Conservation (phyloP, 495 filamentous ascomycete genomes). For the Choiromyces venosus region DNA sequence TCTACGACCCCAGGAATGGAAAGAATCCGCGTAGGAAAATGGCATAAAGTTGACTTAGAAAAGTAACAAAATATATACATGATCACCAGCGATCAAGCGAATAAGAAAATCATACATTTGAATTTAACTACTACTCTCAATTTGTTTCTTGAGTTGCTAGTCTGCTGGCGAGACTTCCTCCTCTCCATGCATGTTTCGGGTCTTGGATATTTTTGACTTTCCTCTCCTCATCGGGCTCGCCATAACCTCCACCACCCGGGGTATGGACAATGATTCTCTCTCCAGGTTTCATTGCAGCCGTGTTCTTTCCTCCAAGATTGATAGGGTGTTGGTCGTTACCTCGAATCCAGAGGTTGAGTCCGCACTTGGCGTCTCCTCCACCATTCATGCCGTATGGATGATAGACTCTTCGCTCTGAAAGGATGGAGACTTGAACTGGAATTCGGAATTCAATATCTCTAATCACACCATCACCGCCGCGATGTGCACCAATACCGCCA, state of each 20-base stretch:
- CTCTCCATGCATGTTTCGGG: conserved; percentile 56
- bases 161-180: conserved; percentile 55
- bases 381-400: conserved; percentile 83
- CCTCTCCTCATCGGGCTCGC: conserved; percentile 51
- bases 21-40: neutral
- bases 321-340: conserved; percentile 60
- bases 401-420: conserved; percentile 81
- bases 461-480: conserved; percentile 83
- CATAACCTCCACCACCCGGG: conserved; percentile 72
- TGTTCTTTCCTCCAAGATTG: conserved; percentile 85
- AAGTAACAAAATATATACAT: neutral
- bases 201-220: conserved; percentile 46
- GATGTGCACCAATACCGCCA: conserved; percentile 68
- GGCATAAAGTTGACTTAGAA: neutral
- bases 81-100: neutral
- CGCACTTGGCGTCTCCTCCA: conserved; percentile 73
- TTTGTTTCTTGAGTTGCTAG: conserved; percentile 47
- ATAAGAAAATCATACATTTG: neutral
- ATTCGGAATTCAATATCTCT: conserved; percentile 93
- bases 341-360: conserved; percentile 81
- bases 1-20: neutral
- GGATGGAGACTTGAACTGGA: conserved; percentile 79
- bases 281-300: conserved; percentile 73
- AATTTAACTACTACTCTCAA: neutral
- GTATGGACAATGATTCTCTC: conserved; percentile 77